Base-by-base conservation (phyloP, 2,329 filamentous ascomycete species). In the Xylariaceae sp. region DNA sequence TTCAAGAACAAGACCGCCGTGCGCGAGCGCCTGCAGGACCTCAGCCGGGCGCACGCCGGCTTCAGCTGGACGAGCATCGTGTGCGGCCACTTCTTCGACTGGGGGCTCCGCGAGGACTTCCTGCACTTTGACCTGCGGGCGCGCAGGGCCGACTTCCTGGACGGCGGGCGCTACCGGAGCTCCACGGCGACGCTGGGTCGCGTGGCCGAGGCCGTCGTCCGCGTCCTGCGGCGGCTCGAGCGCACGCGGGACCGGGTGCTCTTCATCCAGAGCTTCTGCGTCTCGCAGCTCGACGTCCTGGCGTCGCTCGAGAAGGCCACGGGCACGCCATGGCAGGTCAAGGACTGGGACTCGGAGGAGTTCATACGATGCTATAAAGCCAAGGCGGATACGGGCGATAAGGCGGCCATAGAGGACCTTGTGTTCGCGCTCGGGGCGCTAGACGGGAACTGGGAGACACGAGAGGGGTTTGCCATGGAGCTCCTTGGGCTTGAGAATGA, bases 361-460 rank as follows among this genome's bases (percentile, higher is more conserved):
- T 74, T 66, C 33, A 60, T 76, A 9, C 50, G 55, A 19, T 53
- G 63, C 32, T 53, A 67, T 37, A 67, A 65, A 52, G 48, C 45
- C 6, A 57, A 57, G 41, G 64, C 62, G n/a, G 62, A 70, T 12
- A 56, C 52, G 0, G 71, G 64, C 0, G 59, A 71, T 24, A 48
- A 44, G 13, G 56, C 56, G 2, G 65, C 68, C 0, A 54, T 69
- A 24, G 69, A 74, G 53, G 66, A 73, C 34, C 60, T 75, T 45
- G 72, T 75, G 2, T 76, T 72, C 47, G 72, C 69, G 26, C 54
- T 75, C 1, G 71, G 72, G 1, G 63, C 67, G 0, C 45, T 74
- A 1, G 66, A 74, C 34, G 71, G 71, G 1, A 67, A 75, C 42
- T 76, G 72, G 72, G 71, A 68, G 13, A 53, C 51, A 39, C 62